Evolutionary conservation across 202 grass and related monocot species (phyloP).

Genomic region (Musa balbisiana): DNA sequence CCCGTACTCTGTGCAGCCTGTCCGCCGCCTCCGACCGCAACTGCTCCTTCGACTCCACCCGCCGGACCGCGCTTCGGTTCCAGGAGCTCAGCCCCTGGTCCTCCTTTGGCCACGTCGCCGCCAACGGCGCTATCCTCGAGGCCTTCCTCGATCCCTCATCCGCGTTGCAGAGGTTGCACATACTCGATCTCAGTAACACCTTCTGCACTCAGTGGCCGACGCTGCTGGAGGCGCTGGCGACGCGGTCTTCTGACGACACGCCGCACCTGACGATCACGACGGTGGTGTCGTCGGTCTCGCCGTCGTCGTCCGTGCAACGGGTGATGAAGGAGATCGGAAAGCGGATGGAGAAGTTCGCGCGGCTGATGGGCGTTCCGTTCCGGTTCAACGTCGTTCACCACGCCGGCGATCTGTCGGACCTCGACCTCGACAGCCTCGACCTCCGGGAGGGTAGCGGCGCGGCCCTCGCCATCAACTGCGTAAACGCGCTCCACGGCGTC

Average conservation of each 20-base stretch:
- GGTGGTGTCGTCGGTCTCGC: slow-evolving; percentile 51
- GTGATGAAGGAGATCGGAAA: slow-evolving; percentile 96
- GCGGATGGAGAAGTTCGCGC: slow-evolving; percentile 94
- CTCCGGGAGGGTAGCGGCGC: slow-evolving; percentile 40
- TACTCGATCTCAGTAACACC: slow-evolving; percentile 94
- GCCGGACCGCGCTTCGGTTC: slow-evolving; percentile 74
- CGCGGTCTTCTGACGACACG: slow-evolving; percentile 85
- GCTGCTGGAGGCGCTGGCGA: slow-evolving; percentile 85
- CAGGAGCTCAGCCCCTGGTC: slow-evolving; percentile 99
- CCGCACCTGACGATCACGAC: slow-evolving; percentile 95
- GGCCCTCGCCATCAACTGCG: slow-evolving; percentile 72
- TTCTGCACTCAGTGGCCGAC: slow-evolving; percentile 99
- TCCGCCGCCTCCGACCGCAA: slow-evolving; percentile 69
- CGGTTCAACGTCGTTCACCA: slow-evolving; percentile 78
- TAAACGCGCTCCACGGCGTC: slow-evolving; percentile 63
- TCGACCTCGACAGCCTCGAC: slow-evolving; percentile 72
- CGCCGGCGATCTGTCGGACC: slow-evolving; percentile 61
- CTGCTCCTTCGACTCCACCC: slow-evolving; percentile 84
- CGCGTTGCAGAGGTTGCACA: slow-evolving; percentile 62
- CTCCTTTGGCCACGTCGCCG: slow-evolving; percentile 88
- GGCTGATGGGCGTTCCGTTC: slow-evolving; percentile 98
- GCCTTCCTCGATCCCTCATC: slow-evolving; percentile 64
- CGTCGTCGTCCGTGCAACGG: slow-evolving; percentile 52
- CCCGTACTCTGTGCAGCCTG: slow-evolving; percentile 68
- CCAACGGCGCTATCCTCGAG: slow-evolving; percentile 92